Base-by-base conservation (phyloP, 2,329 filamentous ascomycete genomes). In the Dryadomyces sulphureus region DNA sequence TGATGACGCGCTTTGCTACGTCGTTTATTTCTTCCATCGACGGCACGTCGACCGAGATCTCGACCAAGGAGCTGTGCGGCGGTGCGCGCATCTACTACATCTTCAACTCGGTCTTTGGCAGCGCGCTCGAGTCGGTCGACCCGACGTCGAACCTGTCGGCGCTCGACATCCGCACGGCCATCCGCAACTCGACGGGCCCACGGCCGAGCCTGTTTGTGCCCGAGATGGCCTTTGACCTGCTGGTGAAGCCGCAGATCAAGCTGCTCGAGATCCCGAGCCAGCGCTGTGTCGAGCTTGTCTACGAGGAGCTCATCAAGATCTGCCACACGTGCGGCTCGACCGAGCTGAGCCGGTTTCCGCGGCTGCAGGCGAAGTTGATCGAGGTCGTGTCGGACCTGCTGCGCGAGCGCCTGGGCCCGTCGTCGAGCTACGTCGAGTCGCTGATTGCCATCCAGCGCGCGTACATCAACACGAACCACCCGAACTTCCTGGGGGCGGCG, bases 401-500 rank as follows among this genome's bases (percentile, higher is more conserved):
- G 44, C 81, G 92, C 46, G 92, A 98, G 66, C 78, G 90, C 49
- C 72, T 98, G 6, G 92, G 92, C 2, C 92, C 92, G 11, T 80
- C 84, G 47, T 94, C 90, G 2, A 74, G 67, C 45, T 98, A 98
- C 55, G 92, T 98, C 38, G 92, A 95, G 63, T 96, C 90, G 36
- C 72, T 98, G 51, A 98, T 98, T 54, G 84, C 92, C 22, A 98
- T 98, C 50, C 92, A 98, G 65, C 78, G 92, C 54, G 92, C 92
- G 19, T 98, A 98, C 65, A 96, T 98, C 67, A 98, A 98, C 68
- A 98, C 92, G 38, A 98, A 98, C 59, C 92, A 98, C 61, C 92
- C 92, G 42, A 98, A 98, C 64, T 98, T 98, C 68, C 77, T 96
- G 16, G 92, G 92, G 39, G 92, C 92, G 16, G 90, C 92, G 20